phyloP scores from a whole-genome alignment of 305 asterid species.

The Fraxinus sp. region DNA sequence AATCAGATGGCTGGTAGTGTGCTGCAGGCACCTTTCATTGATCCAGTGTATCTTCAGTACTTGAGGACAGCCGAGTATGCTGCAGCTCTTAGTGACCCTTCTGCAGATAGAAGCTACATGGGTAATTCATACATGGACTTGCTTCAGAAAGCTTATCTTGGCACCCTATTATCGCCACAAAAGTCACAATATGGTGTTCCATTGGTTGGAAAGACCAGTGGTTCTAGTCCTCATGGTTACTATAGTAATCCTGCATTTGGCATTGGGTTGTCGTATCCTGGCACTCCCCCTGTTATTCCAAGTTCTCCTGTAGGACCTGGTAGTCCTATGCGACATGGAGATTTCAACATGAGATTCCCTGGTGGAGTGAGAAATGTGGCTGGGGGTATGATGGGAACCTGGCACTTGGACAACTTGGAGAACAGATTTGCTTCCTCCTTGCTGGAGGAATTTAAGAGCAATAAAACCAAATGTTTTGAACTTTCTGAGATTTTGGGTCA shows the following conservation, averaged over 20 bases:
- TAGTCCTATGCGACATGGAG: slow-evolving; percentile 87
- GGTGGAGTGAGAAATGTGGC: slow-evolving; percentile 74
- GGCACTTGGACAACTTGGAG: slow-evolving; percentile 83
- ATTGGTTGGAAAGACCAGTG: slow-evolving; percentile 48
- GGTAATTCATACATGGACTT: slow-evolving; percentile 73
- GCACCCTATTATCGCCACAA: slow-evolving; percentile 63
- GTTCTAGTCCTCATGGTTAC: slow-evolving; percentile 80
- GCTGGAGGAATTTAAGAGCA: slow-evolving; percentile 96
- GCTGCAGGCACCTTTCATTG: slow-evolving; percentile 59
- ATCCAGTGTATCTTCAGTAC: slow-evolving; percentile 82
- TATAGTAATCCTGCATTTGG: slow-evolving; percentile 80
- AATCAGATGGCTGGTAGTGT: slow-evolving; percentile 60
- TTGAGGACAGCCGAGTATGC: slow-evolving; percentile 65
- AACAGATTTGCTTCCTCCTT: slow-evolving; percentile 64
- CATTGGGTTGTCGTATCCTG: slow-evolving; percentile 78
- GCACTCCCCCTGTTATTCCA: slow-evolving; percentile 69
- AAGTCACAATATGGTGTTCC: slow-evolving; percentile 80
- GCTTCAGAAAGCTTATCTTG: slow-evolving; percentile 87
- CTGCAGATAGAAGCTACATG: slow-evolving; percentile 65
- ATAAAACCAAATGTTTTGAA: slow-evolving; percentile 86
- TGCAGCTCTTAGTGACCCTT: slow-evolving; percentile 73
- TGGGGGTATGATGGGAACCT: slow-evolving; percentile 74
- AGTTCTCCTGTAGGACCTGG: slow-evolving; percentile 74
- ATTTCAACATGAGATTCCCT: slow-evolving; percentile 60
- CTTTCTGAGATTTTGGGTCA: slow-evolving; percentile 89